Evolutionary conservation across 164 flowering plant species (phyloP).

Genomic region (Buxus sempervirens): DNA sequence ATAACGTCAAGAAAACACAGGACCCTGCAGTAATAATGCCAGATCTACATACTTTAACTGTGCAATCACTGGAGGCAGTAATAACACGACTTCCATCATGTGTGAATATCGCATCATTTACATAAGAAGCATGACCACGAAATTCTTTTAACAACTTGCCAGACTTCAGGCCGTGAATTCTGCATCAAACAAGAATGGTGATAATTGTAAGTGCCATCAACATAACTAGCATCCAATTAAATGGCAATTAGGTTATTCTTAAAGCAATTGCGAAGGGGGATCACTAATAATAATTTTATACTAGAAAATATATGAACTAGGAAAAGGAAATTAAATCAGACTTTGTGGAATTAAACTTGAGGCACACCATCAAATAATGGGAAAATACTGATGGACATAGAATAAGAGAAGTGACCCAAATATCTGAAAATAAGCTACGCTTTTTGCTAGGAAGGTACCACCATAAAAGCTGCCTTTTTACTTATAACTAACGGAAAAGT

Average conservation of each 20-base stretch:
- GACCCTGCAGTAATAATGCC: neutral
- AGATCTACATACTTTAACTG: conserved; percentile 63
- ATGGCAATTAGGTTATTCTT: neutral
- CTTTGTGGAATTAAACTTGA: too few species aligned
- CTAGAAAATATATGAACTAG: too few species aligned
- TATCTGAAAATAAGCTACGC: too few species aligned
- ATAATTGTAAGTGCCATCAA: neutral
- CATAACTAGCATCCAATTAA: neutral
- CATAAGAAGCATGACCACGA: conserved; percentile 93
- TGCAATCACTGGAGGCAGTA: conserved; percentile 99
- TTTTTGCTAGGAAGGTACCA: too few species aligned
- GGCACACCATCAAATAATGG: too few species aligned
- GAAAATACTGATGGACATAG: too few species aligned
- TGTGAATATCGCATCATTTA: conserved; percentile 90
- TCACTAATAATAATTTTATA: too few species aligned
- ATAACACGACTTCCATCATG: conserved; percentile 86
- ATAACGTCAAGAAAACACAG: neutral
- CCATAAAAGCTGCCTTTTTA: too few species aligned
- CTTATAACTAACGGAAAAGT: too few species aligned
- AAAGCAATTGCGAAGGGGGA: too few species aligned
- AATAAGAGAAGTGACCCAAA: neutral
- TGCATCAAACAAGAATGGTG: conserved; percentile 25
- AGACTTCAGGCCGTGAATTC: conserved; percentile 95
- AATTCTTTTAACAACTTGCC: conserved; percentile 95
- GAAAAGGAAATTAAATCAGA: too few species aligned